These are phyloP conservation scores for Nicotiana sylvestris DNA, from an alignment of 257 asterid species.

Conservation along the genomic window DNA sequence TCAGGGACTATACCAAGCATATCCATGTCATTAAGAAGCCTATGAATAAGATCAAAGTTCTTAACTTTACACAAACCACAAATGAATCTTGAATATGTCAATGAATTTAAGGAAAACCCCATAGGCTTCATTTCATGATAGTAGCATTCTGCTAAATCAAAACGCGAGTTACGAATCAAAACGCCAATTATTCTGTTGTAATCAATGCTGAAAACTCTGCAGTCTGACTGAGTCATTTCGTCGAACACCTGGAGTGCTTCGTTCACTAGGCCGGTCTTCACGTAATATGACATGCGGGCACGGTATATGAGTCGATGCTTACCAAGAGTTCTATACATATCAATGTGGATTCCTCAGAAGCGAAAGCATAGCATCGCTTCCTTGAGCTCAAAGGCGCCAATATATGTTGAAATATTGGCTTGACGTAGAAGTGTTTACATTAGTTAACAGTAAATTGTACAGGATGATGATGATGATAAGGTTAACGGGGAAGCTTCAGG, in stretches of 20 bases:
- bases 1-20: slow-evolving; percentile 66
- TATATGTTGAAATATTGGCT: neutral
- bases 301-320: slow-evolving; percentile 77
- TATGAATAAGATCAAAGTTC: slow-evolving; percentile 63
- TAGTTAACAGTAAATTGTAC: neutral
- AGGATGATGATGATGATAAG: no score
- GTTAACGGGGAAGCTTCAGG: no score
- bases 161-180: slow-evolving; percentile 52
- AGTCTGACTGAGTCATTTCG: slow-evolving; percentile 76
- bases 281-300: slow-evolving; percentile 55
- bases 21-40: slow-evolving; percentile 76
- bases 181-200: slow-evolving; percentile 90
- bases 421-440: neutral
- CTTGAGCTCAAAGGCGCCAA: slow-evolving; percentile 27
- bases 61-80: slow-evolving; percentile 75
- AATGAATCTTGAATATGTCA: slow-evolving; percentile 85
- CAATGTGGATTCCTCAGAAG: slow-evolving; percentile 35
- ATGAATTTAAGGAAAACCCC: slow-evolving; percentile 78
- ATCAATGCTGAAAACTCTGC: slow-evolving; percentile 76
- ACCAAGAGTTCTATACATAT: slow-evolving; percentile 81
- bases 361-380: slow-evolving; percentile 44
- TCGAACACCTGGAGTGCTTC: slow-evolving; percentile 85
- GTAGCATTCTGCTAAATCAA: slow-evolving; percentile 63
- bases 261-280: slow-evolving; percentile 61
- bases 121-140: slow-evolving; percentile 52